Evolutionary conservation across 2,329 filamentous ascomycete species (phyloP).

Genomic region (Nemania sp.): DNA sequence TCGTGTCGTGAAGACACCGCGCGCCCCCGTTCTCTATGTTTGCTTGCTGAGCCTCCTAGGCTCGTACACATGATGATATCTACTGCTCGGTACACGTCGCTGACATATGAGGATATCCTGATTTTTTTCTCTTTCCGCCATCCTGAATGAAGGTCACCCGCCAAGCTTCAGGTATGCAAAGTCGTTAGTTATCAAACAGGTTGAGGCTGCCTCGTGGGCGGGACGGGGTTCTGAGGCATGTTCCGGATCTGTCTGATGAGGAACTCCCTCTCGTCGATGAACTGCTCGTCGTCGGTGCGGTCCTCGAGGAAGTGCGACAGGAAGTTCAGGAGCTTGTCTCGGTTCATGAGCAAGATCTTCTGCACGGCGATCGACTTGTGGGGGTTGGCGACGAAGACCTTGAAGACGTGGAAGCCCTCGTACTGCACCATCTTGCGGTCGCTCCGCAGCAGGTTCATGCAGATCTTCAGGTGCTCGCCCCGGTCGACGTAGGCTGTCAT

Average conservation of each 20-base stretch:
- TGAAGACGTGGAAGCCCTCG: constrained; percentile 99
- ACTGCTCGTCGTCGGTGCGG: constrained; percentile 96
- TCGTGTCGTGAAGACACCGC: constrained; percentile 45
- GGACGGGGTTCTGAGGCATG: constrained; percentile 70
- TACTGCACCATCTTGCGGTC: constrained; percentile 99
- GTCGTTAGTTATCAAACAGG: constrained; percentile 39
- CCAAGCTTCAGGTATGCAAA: constrained; percentile 7
- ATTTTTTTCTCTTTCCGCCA: constrained; percentile 5
- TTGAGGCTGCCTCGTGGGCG: constrained; percentile 59
- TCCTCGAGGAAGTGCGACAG: constrained; percentile 93
- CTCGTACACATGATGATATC: constrained; percentile 11
- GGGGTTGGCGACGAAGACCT: constrained; percentile 98
- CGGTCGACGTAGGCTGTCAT: constrained; percentile 98
- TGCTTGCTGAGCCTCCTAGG: constrained; percentile 19
- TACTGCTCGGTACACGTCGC: constrained; percentile 11
- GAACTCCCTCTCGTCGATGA: constrained; percentile 97
- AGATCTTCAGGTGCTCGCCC: constrained; percentile 95
- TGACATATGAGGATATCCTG: constrained; percentile 24
- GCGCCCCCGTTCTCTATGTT: constrained; percentile 26
- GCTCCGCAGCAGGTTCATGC: constrained; percentile 96
- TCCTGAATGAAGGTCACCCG: constrained; percentile 4
- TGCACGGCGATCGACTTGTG: constrained; percentile 98
- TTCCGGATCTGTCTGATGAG: constrained; percentile 91
- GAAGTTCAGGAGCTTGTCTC: constrained; percentile 89
- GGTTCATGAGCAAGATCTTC: constrained; percentile 95